phyloP scores from a whole-genome alignment of 2,329 filamentous ascomycete genomes.

The Trichoderma arundinaceum region DNA sequence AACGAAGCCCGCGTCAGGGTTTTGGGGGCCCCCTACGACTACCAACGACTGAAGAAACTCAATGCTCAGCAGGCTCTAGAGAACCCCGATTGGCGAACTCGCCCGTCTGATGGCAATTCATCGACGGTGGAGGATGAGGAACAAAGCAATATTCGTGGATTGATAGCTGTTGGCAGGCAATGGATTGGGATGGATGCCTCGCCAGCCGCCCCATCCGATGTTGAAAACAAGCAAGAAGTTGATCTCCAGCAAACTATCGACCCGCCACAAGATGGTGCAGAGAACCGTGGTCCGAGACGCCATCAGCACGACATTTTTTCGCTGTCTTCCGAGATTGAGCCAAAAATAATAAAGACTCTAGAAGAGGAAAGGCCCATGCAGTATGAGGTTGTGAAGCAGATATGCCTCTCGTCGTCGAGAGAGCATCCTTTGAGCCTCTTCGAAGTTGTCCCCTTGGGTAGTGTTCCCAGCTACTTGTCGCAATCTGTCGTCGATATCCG shows the following conservation, averaged over 20 bases:
- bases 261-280: not conserved
- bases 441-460: conserved; percentile 18
- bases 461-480: not conserved
- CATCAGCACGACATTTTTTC: not conserved
- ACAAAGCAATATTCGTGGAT: not conserved
- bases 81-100: conserved; percentile 46
- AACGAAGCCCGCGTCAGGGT: not conserved
- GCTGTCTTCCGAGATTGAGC: not conserved
- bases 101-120: conserved; percentile 33
- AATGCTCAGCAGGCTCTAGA: conserved; percentile 44
- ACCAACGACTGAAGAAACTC: conserved; percentile 27
- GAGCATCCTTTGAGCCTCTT: conserved; percentile 24
- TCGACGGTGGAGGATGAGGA: not conserved
- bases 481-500: conserved; percentile 22
- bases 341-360: not conserved
- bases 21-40: not conserved
- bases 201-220: not conserved
- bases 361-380: not conserved
- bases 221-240: not conserved
- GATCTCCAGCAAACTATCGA: not conserved
- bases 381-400: conserved; percentile 23
- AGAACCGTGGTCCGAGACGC: not conserved
- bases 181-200: conserved; percentile 1
- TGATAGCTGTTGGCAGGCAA: not conserved
- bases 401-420: conserved; percentile 7